Conservation (phyloP, 306 rosid genomes). For the Albizia julibrissin region DNA sequence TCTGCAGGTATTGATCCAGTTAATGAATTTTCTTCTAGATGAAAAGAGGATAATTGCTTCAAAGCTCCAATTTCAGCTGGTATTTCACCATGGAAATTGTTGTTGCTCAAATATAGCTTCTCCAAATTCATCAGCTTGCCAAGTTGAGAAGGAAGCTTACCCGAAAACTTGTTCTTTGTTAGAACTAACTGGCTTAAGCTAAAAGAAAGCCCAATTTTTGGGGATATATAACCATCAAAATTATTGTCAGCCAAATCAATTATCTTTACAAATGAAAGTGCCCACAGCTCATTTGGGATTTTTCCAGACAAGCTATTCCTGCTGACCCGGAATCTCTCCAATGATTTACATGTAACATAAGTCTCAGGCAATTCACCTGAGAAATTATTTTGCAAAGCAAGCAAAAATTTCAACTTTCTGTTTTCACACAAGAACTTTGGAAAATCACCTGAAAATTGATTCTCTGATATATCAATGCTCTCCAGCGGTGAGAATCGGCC, state of each 20-base stretch:
- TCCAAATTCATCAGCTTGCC: slow-evolving; percentile 73
- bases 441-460: slow-evolving; percentile 80
- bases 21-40: slow-evolving; percentile 69
- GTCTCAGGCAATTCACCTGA: slow-evolving; percentile 74
- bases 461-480: slow-evolving; percentile 94
- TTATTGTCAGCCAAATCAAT: slow-evolving; percentile 82
- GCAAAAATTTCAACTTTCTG: slow-evolving; percentile 61
- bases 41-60: slow-evolving; percentile 75
- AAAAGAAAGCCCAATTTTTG: slow-evolving; percentile 62
- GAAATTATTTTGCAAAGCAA: slow-evolving; percentile 81
- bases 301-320: slow-evolving; percentile 66
- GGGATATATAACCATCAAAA: slow-evolving; percentile 62
- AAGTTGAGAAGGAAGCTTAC: slow-evolving; percentile 72
- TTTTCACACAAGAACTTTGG: slow-evolving; percentile 83
- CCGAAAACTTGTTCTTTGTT: slow-evolving; percentile 69
- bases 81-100: slow-evolving; percentile 68
- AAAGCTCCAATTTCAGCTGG: slow-evolving; percentile 72
- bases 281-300: slow-evolving; percentile 74
- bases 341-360: slow-evolving; percentile 68
- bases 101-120: slow-evolving; percentile 69
- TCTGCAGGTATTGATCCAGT: slow-evolving; percentile 71
- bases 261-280: slow-evolving; percentile 66
- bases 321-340: slow-evolving; percentile 73
- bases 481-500: slow-evolving; percentile 70
- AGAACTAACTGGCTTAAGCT: slow-evolving; percentile 67